Percentiles rank a stretch among this genome's conserved stretches.
phyloP scores from a whole-genome alignment of 2,329 filamentous ascomycete genomes.

The Fusarium nodosum region DNA sequence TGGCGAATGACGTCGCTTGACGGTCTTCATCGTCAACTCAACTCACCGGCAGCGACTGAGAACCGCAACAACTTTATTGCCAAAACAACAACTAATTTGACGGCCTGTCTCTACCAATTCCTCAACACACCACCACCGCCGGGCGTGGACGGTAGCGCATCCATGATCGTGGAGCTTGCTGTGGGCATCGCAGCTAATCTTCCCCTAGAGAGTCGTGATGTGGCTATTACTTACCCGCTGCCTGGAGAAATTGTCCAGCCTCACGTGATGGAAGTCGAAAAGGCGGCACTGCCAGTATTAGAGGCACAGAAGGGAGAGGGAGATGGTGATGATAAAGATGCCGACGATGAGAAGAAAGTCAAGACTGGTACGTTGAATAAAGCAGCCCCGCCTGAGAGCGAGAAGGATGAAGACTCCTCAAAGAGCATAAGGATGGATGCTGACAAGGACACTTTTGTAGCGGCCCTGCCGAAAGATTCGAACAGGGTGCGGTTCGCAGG shows the following conservation, averaged over 20 bases:
- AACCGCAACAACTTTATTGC: slow-evolving; percentile 78
- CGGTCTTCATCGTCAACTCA: slow-evolving; percentile 80
- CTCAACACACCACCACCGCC: slow-evolving; percentile 81
- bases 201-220: slow-evolving; percentile 90
- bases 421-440: slow-evolving; percentile 51
- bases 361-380: slow-evolving; percentile 62
- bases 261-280: slow-evolving; percentile 88
- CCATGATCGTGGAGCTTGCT: slow-evolving; percentile 93
- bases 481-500: slow-evolving; percentile 79
- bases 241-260: slow-evolving; percentile 79
- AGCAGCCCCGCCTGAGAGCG: slow-evolving; percentile 33
- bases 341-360: slow-evolving; percentile 61
- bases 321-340: slow-evolving; percentile 60
- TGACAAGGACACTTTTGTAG: slow-evolving; percentile 58
- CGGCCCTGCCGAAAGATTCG: slow-evolving; percentile 59
- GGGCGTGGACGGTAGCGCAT: slow-evolving; percentile 87
- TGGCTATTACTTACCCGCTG: slow-evolving; percentile 86
- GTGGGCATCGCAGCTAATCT: slow-evolving; percentile 88
- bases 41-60: slow-evolving; percentile 73
- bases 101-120: slow-evolving; percentile 77
- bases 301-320: slow-evolving; percentile 59
- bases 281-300: slow-evolving; percentile 74
- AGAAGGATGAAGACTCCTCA: slow-evolving; percentile 50
- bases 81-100: slow-evolving; percentile 76
- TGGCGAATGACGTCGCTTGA: slow-evolving; percentile 96